phyloP scores from a whole-genome alignment of 805 yeast genomes.

The Wickerhamiella azyma region DNA sequence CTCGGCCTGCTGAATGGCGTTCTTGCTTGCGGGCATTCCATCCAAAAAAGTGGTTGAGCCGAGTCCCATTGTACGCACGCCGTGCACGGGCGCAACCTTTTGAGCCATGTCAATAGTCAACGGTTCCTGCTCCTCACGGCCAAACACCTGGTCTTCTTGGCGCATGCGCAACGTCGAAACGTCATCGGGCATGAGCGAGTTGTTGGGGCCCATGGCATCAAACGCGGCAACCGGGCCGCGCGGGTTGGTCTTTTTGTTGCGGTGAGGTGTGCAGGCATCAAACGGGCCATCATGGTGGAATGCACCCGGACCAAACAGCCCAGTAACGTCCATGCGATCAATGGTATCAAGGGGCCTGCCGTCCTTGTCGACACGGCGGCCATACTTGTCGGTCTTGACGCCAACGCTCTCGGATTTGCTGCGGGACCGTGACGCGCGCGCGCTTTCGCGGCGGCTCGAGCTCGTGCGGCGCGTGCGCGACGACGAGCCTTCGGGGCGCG shows the following conservation, averaged over 20 bases:
- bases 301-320: slow-evolving; percentile 79
- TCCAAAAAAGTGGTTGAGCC: slow-evolving; percentile 88
- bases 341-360: slow-evolving; percentile 72
- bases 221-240: slow-evolving; percentile 91
- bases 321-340: slow-evolving; percentile 92
- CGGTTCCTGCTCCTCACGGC: slow-evolving; percentile 30
- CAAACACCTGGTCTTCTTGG: slow-evolving; percentile 63
- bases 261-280: slow-evolving; percentile 95
- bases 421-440: slow-evolving; percentile 12
- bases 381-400: slow-evolving; percentile 1
- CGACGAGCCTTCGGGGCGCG: not conserved
- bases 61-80: slow-evolving; percentile 71
- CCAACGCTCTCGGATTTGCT: slow-evolving; percentile 15
- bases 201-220: slow-evolving; percentile 92
- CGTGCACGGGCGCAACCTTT: slow-evolving; percentile 67
- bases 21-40: slow-evolving; percentile 79
- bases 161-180: slow-evolving; percentile 28
- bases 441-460: not conserved
- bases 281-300: slow-evolving; percentile 99
- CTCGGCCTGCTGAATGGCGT: slow-evolving; percentile 27
- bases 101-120: slow-evolving; percentile 50
- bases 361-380: slow-evolving; percentile 25
- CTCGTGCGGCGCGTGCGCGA: no score
- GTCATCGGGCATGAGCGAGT: slow-evolving; percentile 46
- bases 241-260: slow-evolving; percentile 48